Base-by-base conservation (phyloP, 495 filamentous ascomycete genomes). In the Talaromyces wortmannii region DNA sequence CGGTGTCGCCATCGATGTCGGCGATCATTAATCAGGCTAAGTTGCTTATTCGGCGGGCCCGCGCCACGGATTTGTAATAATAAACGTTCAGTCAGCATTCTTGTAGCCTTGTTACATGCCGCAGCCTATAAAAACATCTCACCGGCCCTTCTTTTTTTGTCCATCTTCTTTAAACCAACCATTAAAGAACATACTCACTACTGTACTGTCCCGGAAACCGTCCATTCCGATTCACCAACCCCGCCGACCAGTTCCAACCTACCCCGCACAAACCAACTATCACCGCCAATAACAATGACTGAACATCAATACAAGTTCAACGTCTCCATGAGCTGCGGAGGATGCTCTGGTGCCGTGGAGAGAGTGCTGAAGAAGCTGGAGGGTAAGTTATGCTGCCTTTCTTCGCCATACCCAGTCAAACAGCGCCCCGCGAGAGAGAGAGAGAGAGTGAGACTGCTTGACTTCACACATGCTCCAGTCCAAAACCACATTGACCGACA, bases 301-400 rank as follows among this genome's bases (percentile, higher is more conserved):
- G 78, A 84, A 52, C 83, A 87, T 71, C 74, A 77, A 56, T 88
- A 87, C 79, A 84, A 85, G 61, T 88, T 87, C 71, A 79, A 85
- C 67, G 76, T 88, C 63, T 67, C 74, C 57, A 88, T 88, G 84
- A 80, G 74, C 73, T 88, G 84, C 65, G 75, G 78, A 61, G 84
- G 84, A 55, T 88, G 84, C 76, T 87, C 83, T 32, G 84, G 84
- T 52, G 84, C 84, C 50, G 72, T 98, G 6, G 88, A 94, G 63
- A 78, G 90, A n/a, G 90, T 96, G n/a, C 80, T 98, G n/a, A 92
- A 88, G 70, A 95, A 86, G 72, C 80, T 95, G 0, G 88, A 97
- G 10, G 94, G 94, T 96, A 64, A 40, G 6, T 42, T 40, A 7
- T 3, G 31, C 12, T 15, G n/a, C 8, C 7, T 15, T 10, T 7